Base-by-base conservation (phyloP, 495 filamentous ascomycete genomes). In the Penicillium mononematosum region DNA sequence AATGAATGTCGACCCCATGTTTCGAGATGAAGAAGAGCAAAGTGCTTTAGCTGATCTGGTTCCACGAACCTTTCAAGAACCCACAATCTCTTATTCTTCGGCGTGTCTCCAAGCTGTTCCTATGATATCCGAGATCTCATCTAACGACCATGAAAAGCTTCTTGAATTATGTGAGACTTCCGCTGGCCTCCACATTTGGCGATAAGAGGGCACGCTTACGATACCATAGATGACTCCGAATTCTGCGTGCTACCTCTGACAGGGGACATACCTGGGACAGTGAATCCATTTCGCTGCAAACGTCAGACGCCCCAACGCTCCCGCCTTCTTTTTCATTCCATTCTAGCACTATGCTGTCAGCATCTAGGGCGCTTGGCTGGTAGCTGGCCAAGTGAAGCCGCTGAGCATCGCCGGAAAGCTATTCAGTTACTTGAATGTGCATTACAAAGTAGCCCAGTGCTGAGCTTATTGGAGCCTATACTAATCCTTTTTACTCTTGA, bases 211-310 rank as follows among this genome's bases (percentile, higher is more conserved):
- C 41, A 38, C 38, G 56, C 24, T 46, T 54, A 47, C 58, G 32
- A 57, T 38, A 57, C 53, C 9, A 45, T 58, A 65, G 62, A 65
- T 46, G 56, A 65, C 51, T 49, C 54, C 17, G 61, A 64, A 31
- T 61, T 58, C 41, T 64, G 61, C n/a, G 58, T 64, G 4, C 50
- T 61, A 9, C 61, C 61, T 31, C 22, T 64, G n/a, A 64, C 61
- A 27, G 53, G 43, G 2, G 61, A 61, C 34, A 48, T 46, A 5
- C 44, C 44, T 8, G 44, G 44, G 22, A 19, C 50, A 2, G n/a
- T 58, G 16, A 64, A 64, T 36, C 61, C 61, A 4, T 65, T 61
- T 19, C 61, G 61, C 20, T 59, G 44, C 27, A 46, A 34, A 16
- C 46, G 20, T 6, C 53, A 56, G 22, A 47, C 50, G 11, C 50